Percentiles rank a stretch among this genome's conserved stretches.
Conservation (phyloP, 148 eudicot genomes). For the Rhododendron simsii region DNA sequence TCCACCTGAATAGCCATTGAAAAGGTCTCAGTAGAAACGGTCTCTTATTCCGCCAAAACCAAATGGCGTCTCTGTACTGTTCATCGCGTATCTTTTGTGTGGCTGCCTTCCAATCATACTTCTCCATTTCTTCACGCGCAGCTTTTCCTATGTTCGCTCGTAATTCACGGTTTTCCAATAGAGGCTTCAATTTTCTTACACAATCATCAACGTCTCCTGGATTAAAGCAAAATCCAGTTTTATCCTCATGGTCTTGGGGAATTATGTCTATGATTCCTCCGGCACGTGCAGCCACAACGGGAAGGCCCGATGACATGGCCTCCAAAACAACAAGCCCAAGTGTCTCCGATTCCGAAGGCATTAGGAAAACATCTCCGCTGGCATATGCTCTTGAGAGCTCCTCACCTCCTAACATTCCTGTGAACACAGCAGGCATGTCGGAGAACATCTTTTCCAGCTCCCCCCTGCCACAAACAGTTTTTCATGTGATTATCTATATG, state of each 20-base stretch:
- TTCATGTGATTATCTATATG: neutral
- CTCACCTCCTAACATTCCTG: constrained; percentile 79
- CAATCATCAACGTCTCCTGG: constrained; percentile 81
- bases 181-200: constrained; percentile 61
- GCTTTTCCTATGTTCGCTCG: constrained; percentile 64
- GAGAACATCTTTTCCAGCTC: constrained; percentile 66
- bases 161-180: constrained; percentile 44
- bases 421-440: constrained; percentile 91
- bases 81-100: constrained; percentile 65
- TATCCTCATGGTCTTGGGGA: constrained; percentile 67
- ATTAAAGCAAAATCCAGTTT: constrained; percentile 61
- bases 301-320: constrained; percentile 93
- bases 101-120: constrained; percentile 91
- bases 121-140: constrained; percentile 87
- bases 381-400: constrained; percentile 95
- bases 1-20: constrained; percentile 51
- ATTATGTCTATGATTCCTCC: constrained; percentile 91
- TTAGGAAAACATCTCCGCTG: constrained; percentile 80
- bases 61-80: constrained; percentile 75
- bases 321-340: constrained; percentile 84
- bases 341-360: constrained; percentile 96
- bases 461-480: constrained; percentile 29
- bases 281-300: constrained; percentile 89
- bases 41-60: constrained; percentile 87
- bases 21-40: constrained; percentile 55